A percentile compares a stretch with the other conserved stretches of the same genome.
These are phyloP conservation scores for Fusarium brevicatenulatum DNA, from an alignment of 2,329 filamentous ascomycete genomes.

Conservation along the genomic window DNA sequence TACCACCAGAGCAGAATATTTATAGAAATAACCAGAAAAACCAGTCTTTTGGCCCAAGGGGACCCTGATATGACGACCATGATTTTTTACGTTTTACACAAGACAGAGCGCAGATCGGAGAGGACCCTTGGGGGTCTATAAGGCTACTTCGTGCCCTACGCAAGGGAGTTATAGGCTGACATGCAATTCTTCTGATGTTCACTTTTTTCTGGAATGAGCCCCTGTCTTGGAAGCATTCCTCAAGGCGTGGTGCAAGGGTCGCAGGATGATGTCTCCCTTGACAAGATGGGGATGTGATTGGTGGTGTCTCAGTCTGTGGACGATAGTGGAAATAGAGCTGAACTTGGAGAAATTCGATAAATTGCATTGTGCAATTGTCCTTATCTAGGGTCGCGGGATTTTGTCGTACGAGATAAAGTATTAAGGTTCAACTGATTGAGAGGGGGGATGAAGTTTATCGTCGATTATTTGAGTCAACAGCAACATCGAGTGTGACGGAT, in stretches of 20 bases:
- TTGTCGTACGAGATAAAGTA: background rate
- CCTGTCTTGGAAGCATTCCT: conserved; percentile 32
- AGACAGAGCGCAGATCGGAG: background rate
- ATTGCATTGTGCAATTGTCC: background rate
- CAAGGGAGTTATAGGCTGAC: conserved; percentile 18
- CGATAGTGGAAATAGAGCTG: conserved; percentile 5
- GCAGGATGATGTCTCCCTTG: conserved; percentile 18
- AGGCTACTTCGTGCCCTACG: conserved; percentile 1
- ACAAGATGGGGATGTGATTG: conserved; percentile 1
- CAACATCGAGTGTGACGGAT: background rate
- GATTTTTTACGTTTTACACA: background rate
- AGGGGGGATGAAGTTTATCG: background rate
- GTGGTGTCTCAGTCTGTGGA: conserved; percentile 6
- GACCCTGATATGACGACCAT: conserved; percentile 34
- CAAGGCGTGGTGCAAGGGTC: background rate
- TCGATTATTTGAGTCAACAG: background rate
- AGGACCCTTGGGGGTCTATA: conserved; percentile 18
- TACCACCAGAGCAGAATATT: conserved; percentile 28
- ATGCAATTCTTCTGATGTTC: background rate
- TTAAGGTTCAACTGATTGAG: background rate
- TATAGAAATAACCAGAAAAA: conserved; percentile 1
- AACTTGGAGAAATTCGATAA: conserved; percentile 20
- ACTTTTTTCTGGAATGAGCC: conserved; percentile 26
- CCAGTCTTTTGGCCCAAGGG: conserved; percentile 25
- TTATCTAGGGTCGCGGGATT: background rate